These are phyloP conservation scores for Penicillium sp. DNA, from an alignment of 2,329 filamentous ascomycete genomes.

Conservation along the genomic window DNA sequence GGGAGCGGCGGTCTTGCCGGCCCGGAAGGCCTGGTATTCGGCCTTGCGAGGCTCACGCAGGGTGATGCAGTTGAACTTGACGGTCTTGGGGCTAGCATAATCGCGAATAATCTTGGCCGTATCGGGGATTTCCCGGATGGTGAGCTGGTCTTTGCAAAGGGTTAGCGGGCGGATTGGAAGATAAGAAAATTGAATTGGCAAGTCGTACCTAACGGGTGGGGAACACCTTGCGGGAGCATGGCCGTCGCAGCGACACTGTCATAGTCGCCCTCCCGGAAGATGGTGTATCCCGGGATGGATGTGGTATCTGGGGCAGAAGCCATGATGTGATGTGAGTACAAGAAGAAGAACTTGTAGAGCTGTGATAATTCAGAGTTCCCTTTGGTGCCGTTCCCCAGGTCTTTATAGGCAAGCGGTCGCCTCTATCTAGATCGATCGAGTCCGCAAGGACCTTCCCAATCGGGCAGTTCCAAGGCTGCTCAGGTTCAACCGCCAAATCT, in stretches of 20 bases:
- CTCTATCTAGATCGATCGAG: slow-evolving; percentile 17
- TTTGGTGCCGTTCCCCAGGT: background rate
- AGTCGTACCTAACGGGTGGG: slow-evolving; percentile 27
- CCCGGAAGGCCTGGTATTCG: slow-evolving; percentile 38
- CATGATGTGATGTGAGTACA: slow-evolving; percentile 19
- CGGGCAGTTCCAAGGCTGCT: slow-evolving; percentile 21
- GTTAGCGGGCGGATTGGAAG: slow-evolving; percentile 4
- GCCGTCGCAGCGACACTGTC: slow-evolving; percentile 29
- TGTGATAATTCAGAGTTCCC: slow-evolving; percentile 8
- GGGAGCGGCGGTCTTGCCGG: slow-evolving; percentile 32
- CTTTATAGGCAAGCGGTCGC: slow-evolving; percentile 21
- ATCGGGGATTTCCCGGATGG: slow-evolving; percentile 33
- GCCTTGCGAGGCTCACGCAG: slow-evolving; percentile 54
- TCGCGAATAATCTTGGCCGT: slow-evolving; percentile 31
- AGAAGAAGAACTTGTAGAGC: slow-evolving; percentile 14
- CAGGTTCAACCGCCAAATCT: slow-evolving; percentile 8
- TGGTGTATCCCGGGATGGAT: slow-evolving; percentile 31
- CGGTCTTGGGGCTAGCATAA: slow-evolving; percentile 30
- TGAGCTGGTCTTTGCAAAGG: slow-evolving; percentile 27
- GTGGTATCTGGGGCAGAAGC: slow-evolving; percentile 30
- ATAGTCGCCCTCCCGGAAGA: slow-evolving; percentile 31
- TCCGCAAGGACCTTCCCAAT: slow-evolving; percentile 29
- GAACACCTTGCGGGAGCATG: slow-evolving; percentile 24
- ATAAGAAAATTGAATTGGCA: background rate
- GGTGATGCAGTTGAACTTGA: slow-evolving; percentile 51